Base-by-base conservation (phyloP, 345 rosid genomes). In the Bruguiera sexangula region DNA sequence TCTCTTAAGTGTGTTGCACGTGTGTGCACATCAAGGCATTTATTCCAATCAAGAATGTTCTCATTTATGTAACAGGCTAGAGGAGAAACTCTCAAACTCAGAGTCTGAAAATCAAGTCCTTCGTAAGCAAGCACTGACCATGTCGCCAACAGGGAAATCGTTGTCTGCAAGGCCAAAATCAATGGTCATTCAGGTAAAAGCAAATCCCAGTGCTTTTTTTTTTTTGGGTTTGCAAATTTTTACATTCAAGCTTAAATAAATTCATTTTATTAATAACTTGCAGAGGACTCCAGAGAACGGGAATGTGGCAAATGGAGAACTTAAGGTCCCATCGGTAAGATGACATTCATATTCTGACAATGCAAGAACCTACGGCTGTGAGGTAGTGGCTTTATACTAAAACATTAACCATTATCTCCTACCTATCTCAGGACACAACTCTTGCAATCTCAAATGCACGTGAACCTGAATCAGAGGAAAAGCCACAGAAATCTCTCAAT, bases 31-130 rank as follows among this genome's bases (percentile, higher is more conserved):
- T 54, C 20, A 36, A 54, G 30, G 26, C 50, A 29, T 68, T 69
- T 55, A 60, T 66, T 76, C 57, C 70, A 8, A 10, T 51, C 46
- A 66, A 62, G 62, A 46, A 15, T 56, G 43, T 43, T n/a, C 32
- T 60, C 19, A 30, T 43, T 59, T 60, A n/a, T 26, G 20, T 73
- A 43, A 37, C 85, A 95, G 99, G 78, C 71, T 92, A 65, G 98
- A 96, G 84, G 98, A 96, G 76, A 96, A 89, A 73, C 96, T 96
- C 77, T 85, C 97, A 74, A 96, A 96, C 79, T 88, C 90, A 51
- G 99, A 96, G 79, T 90, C 99, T 2, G 99, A 96, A 79, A 96
- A 81, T 84, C 99, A 96, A 87, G 98, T 96, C 50, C 94, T 96
- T 53, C 93, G 99, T 59, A 97, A 96, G 80, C 99, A 96, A 79